Conservation (phyloP, 1,284 basidiomycete genomes). For the Rhodotorula sp. region DNA sequence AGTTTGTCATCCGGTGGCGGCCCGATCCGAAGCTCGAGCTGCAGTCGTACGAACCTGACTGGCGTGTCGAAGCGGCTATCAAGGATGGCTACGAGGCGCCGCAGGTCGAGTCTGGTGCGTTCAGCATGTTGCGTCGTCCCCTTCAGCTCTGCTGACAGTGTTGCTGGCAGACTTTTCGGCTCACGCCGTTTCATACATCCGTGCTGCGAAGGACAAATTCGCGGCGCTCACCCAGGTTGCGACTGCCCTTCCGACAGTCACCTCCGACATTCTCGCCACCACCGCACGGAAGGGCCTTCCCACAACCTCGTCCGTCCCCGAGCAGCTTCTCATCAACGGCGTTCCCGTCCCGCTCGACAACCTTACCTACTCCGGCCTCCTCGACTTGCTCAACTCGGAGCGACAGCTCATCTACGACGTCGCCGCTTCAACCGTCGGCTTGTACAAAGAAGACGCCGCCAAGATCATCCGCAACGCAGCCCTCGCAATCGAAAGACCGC, state of each 20-base stretch:
- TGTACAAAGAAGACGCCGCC: slow-evolving; percentile 64
- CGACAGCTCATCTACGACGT: slow-evolving; percentile 55
- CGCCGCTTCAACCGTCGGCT: slow-evolving; percentile 57
- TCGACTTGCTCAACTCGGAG: slow-evolving; percentile 62
- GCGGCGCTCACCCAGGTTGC: slow-evolving; percentile 64
- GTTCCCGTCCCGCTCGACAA: slow-evolving; percentile 50
- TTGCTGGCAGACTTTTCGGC: slow-evolving; percentile 60
- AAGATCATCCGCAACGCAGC: slow-evolving; percentile 57
- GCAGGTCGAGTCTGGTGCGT: not conserved
- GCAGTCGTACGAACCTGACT: slow-evolving; percentile 18
- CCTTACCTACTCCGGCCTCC: slow-evolving; percentile 56
- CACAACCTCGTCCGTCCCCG: slow-evolving; percentile 42
- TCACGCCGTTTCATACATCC: slow-evolving; percentile 70
- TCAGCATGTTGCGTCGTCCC: not conserved
- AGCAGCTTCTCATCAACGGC: slow-evolving; percentile 67
- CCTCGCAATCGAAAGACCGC: slow-evolving; percentile 9
- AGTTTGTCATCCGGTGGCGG: slow-evolving; percentile 20
- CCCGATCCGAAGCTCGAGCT: slow-evolving; percentile 50
- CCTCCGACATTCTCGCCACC: slow-evolving; percentile 59
- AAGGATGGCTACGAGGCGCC: not conserved
- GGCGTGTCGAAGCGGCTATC: slow-evolving; percentile 13
- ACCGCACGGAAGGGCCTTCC: not conserved
- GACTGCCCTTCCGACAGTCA: slow-evolving; percentile 79
- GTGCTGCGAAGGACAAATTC: slow-evolving; percentile 60
- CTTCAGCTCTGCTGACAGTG: slow-evolving; percentile 2